Base-by-base conservation (phyloP, 495 filamentous ascomycete genomes). In the Penicillium waksmanii region DNA sequence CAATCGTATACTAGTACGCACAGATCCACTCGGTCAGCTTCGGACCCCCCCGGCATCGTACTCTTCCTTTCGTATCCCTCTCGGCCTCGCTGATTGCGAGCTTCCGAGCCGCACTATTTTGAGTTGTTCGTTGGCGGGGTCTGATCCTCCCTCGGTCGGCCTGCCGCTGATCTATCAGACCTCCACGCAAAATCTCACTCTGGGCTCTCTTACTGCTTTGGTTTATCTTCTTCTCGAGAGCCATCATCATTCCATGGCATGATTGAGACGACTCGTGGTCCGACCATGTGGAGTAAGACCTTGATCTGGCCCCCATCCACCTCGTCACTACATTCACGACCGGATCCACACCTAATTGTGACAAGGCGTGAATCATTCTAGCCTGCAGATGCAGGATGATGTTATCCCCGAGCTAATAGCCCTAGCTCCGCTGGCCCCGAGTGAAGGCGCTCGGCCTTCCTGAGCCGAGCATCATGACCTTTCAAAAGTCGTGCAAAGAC, bases 41-140 rank as follows among this genome's bases (percentile, higher is more conserved):
- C 61, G 57, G 61, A 50, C 18, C 50, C 18, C 50, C 42, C 55
- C 51, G 56, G 58, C 52, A 53, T 58, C 6, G 19, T 23, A 12
- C 52, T 3, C 63, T 58, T 42, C 52, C 60, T 48, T 49, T 42
- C 48, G 51, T 25, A 66, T 66, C 60, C 66, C 59, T 63, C 60
- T 65, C 62, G 65, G 64, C 53, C 62, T 58, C 35, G 38, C 62
- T 44, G 51, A 60, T 42, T 42, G 25, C 21, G 23, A 23, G 27
- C 36, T 38, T 61, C 66, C 64, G 64, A 69, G 58, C 64, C 64
- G 66, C 56, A 56, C 34, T 62, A 60, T 66, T 48, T 48, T 58
- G 61, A 59, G 56, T 51, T 66, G 51, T 52, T 50, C 59, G 54
- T 44, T 44, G 42, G 52, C 55, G 27, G 21, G 47, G 25, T 13